Evolutionary conservation across 495 filamentous ascomycete genomes (phyloP).

Genomic region (Choiromyces venosus): DNA sequence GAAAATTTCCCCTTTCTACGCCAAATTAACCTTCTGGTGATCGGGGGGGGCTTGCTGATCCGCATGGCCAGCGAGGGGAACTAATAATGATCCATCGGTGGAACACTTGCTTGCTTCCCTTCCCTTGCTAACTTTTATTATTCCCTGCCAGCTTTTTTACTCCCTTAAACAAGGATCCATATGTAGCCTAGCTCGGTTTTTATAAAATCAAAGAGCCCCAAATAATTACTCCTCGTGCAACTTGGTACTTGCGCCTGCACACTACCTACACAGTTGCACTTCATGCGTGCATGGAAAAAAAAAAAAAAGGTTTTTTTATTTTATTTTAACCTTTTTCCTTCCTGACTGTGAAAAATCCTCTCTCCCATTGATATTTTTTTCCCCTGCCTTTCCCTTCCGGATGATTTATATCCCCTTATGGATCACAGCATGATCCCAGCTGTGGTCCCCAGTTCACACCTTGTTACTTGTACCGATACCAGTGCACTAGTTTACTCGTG

Average conservation of each 20-base stretch:
- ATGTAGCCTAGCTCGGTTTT: background rate
- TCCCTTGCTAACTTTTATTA: background rate
- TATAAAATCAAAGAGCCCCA: background rate
- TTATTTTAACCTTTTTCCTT: background rate
- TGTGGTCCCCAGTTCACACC: background rate
- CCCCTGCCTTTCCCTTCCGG: background rate
- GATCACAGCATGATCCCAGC: background rate
- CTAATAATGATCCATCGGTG: background rate
- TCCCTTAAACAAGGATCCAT: background rate
- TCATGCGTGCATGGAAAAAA: background rate
- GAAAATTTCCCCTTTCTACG: background rate
- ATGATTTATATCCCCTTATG: background rate
- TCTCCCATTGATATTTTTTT: background rate
- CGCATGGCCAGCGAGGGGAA: background rate
- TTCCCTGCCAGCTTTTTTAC: background rate
- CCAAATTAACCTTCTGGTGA: background rate
- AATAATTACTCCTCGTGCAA: background rate
- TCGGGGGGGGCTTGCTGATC: background rate
- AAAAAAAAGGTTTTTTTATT: no score
- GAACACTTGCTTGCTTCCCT: background rate
- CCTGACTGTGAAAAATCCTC: background rate
- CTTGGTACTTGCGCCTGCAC: conserved; percentile 2
- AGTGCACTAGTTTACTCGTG: background rate
- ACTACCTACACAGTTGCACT: background rate
- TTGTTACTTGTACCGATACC: background rate